Conservation (phyloP, 139 green algal genomes). For the Penium margaritaceum region DNA sequence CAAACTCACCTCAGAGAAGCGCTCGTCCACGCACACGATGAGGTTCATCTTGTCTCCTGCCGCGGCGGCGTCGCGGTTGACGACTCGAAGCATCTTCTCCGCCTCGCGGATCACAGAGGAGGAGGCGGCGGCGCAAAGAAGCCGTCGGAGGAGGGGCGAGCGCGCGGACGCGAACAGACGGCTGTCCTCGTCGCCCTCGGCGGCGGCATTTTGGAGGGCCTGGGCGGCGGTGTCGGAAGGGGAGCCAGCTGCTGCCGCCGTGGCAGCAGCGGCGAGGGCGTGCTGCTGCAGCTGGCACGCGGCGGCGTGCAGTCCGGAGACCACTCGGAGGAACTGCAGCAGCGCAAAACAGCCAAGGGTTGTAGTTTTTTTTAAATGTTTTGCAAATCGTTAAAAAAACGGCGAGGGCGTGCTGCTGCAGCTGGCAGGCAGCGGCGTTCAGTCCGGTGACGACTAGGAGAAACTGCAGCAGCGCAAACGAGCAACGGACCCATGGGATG, state of each 20-base stretch:
- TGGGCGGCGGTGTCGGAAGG: background rate
- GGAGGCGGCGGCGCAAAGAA: slow-evolving; percentile 21
- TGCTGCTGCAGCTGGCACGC: background rate
- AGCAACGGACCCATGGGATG: background rate
- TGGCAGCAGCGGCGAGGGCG: too few species aligned
- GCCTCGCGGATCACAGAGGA: slow-evolving; percentile 39
- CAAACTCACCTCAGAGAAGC: too few species aligned
- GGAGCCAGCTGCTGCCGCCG: too few species aligned
- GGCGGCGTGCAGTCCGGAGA: background rate
- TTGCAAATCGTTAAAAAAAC: too few species aligned
- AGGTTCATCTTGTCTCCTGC: slow-evolving; percentile 48
- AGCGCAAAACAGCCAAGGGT: too few species aligned
- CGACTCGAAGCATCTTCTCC: slow-evolving; percentile 36
- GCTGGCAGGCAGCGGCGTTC: too few species aligned
- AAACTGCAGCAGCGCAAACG: too few species aligned
- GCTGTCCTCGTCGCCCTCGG: background rate
- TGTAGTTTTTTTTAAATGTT: too few species aligned
- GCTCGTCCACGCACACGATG: slow-evolving; percentile 26
- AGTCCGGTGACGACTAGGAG: too few species aligned
- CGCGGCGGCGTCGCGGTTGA: slow-evolving; percentile 52
- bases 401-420: too few species aligned
- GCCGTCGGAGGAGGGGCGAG: slow-evolving; percentile 14
- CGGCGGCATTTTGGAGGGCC: background rate
- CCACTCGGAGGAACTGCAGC: too few species aligned
- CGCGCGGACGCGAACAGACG: background rate